Evolutionary conservation across 768 basidiomycete genomes (phyloP).

Genomic region (Sporobolomyces pararoseus): DNA sequence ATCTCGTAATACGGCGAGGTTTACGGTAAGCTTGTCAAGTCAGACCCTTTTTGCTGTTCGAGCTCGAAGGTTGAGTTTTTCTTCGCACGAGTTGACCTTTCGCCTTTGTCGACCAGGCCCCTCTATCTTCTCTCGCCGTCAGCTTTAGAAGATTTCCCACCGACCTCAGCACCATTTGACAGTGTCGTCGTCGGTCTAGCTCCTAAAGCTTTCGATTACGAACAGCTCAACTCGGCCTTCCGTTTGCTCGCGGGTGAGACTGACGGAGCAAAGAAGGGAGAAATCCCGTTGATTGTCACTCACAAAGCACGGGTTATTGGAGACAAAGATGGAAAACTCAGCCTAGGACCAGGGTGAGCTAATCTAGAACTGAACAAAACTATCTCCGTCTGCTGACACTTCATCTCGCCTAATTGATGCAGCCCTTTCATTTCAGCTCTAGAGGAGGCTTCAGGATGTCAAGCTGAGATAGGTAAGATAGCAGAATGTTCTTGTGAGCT

Average conservation of each 20-base stretch:
- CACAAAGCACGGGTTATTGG: constrained; percentile 60
- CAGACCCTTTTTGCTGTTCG: too few species aligned
- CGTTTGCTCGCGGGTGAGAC: constrained; percentile 55
- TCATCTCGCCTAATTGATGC: too few species aligned
- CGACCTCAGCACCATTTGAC: constrained; percentile 52
- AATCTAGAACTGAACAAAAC: too few species aligned
- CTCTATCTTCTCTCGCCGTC: constrained; percentile 59
- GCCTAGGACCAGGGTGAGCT: constrained; percentile 57
- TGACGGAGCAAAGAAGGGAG: background rate
- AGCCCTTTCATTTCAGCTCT: constrained; percentile 67
- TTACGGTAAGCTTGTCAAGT: constrained; percentile 51
- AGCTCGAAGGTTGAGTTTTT: too few species aligned
- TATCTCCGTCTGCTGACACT: background rate
- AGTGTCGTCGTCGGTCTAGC: constrained; percentile 65
- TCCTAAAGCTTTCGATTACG: constrained; percentile 57
- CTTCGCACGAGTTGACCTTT: background rate
- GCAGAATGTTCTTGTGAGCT: background rate
- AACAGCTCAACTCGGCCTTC: constrained; percentile 63
- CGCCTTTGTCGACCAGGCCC: constrained; percentile 51
- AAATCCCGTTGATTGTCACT: constrained; percentile 58
- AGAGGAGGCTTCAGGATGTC: constrained; percentile 56
- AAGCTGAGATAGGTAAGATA: constrained; percentile 52
- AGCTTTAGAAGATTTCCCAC: constrained; percentile 51
- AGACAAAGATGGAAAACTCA: constrained; percentile 55
- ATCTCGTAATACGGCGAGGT: constrained; percentile 52